Evolutionary conservation across 371 early-diverging fungal genomes (phyloP).

Genomic region (Saksenaea vasiformis): DNA sequence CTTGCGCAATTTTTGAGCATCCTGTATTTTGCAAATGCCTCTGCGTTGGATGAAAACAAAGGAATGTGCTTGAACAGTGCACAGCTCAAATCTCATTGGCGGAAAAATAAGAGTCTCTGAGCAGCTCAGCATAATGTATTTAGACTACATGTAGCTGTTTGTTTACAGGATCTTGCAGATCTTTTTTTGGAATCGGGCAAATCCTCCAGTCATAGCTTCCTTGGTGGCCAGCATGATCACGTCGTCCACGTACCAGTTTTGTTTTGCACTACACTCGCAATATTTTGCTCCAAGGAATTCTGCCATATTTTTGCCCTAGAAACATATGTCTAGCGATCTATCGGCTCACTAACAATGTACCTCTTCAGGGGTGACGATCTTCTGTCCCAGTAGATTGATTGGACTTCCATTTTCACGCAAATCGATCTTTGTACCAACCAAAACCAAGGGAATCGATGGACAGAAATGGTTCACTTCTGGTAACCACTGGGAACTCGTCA

Average conservation of each 20-base stretch:
- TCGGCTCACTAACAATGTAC: conserved; percentile 11
- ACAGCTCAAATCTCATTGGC: too few relatives aligned
- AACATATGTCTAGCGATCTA: conserved; percentile 60
- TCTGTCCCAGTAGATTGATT: conserved; percentile 32
- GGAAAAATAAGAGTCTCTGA: too few relatives aligned
- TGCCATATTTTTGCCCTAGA: conserved; percentile 67
- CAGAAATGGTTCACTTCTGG: conserved; percentile 69
- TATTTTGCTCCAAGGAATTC: conserved; percentile 81
- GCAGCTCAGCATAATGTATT: too few relatives aligned
- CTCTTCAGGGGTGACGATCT: conserved; percentile 34
- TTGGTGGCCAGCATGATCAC: conserved; percentile 54
- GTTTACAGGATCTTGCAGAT: conserved; percentile 7
- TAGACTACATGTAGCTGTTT: not conserved
- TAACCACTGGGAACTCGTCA: conserved; percentile 48
- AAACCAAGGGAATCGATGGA: conserved; percentile 58
- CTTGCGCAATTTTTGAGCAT: too few relatives aligned
- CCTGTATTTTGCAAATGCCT: too few relatives aligned
- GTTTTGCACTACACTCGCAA: conserved; percentile 84
- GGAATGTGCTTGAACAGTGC: too few relatives aligned
- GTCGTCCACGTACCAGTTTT: conserved; percentile 76
- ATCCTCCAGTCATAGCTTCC: conserved; percentile 8
- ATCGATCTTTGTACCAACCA: conserved; percentile 73
- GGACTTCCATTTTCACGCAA: conserved; percentile 44
- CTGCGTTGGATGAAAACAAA: too few relatives aligned
- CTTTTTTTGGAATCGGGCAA: conserved; percentile 4